These are phyloP conservation scores for Tetracladium setigerum DNA, from an alignment of 495 filamentous ascomycete genomes.

Conservation along the genomic window DNA sequence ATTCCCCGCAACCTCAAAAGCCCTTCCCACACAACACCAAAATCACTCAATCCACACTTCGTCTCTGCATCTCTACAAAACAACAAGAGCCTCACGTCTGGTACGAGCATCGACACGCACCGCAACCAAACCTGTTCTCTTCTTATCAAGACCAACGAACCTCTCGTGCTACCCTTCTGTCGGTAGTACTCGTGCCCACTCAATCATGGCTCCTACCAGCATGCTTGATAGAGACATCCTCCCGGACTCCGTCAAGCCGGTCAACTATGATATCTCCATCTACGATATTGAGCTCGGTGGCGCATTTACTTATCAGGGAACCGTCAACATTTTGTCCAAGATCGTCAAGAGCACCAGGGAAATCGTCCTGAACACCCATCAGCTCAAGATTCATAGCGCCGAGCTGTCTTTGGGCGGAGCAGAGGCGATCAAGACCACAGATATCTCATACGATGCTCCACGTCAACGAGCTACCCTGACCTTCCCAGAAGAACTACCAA, in stretches of 20 bases:
- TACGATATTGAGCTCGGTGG: constrained; percentile 66
- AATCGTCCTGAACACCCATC: constrained; percentile 66
- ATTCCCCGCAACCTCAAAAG: too few relatives aligned
- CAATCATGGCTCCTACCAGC: constrained; percentile 20
- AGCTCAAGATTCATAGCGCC: constrained; percentile 53
- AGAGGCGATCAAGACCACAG: constrained; percentile 42
- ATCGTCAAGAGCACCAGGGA: constrained; percentile 56
- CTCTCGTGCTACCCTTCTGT: not conserved
- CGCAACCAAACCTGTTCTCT: not conserved
- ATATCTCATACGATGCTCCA: constrained; percentile 70
- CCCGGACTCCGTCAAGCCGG: constrained; percentile 63
- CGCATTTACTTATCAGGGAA: constrained; percentile 76
- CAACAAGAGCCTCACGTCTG: constrained; percentile 20
- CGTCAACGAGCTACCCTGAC: constrained; percentile 69
- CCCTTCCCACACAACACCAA: not conserved
- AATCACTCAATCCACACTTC: not conserved
- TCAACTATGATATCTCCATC: constrained; percentile 78
- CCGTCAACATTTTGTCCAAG: constrained; percentile 51
- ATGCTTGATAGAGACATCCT: constrained; percentile 48
- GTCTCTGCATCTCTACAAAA: constrained; percentile 10
- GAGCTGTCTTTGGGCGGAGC: constrained; percentile 27
- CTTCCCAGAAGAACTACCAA: constrained; percentile 60
- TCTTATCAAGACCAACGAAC: not conserved
- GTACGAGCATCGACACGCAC: constrained; percentile 30
- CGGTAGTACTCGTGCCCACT: not conserved